These are phyloP conservation scores for Wickerhamiella parazyma DNA, from an alignment of 805 yeast species.

Conservation along the genomic window DNA sequence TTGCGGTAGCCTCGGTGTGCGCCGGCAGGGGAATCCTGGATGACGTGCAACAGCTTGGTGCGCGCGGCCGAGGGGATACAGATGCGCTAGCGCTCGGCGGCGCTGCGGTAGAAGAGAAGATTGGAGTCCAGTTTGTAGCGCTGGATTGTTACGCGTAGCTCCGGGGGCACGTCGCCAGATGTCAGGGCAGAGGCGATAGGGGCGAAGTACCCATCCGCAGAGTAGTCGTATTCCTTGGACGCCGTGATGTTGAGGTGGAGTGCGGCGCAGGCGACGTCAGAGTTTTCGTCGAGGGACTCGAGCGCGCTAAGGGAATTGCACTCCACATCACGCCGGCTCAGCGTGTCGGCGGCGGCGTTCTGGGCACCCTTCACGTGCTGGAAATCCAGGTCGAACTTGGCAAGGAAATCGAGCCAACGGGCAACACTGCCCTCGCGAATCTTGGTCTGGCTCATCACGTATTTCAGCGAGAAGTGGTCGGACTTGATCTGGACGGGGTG, in stretches of 20 bases:
- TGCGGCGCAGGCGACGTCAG: too few species aligned
- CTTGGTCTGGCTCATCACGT: neutral
- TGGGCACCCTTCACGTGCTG: neutral
- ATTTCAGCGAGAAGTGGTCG: neutral
- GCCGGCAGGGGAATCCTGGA: neutral
- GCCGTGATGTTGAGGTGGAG: too few species aligned
- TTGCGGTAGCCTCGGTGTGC: neutral
- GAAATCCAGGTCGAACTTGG: neutral
- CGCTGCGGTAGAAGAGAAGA: neutral
- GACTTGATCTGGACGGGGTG: neutral
- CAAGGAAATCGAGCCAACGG: slow-evolving; percentile 1
- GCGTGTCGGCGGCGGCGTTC: slow-evolving; percentile 2
- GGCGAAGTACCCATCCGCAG: too few species aligned
- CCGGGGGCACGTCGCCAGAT: too few species aligned
- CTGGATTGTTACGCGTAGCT: too few species aligned
- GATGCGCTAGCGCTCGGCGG: neutral
- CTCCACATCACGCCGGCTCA: neutral
- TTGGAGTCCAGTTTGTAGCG: neutral
- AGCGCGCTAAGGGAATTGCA: too few species aligned
- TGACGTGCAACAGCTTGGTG: neutral
- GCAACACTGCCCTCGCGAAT: neutral
- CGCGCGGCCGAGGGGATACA: neutral
- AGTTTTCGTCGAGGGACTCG: too few species aligned
- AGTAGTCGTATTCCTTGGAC: too few species aligned
- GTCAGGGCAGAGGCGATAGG: too few species aligned